phyloP scores from a whole-genome alignment of 306 rosid genomes.

The Mucuna pruriens region DNA sequence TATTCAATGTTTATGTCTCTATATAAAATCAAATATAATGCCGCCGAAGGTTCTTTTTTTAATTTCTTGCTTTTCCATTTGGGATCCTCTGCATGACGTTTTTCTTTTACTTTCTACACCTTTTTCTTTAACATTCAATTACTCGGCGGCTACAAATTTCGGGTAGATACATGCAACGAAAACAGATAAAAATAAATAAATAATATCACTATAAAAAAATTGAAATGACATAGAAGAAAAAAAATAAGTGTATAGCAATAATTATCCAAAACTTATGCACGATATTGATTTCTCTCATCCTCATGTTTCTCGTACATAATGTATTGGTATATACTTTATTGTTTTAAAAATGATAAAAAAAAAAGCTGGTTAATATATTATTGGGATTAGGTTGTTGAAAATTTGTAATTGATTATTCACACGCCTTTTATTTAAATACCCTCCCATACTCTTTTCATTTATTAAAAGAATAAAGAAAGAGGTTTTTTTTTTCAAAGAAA shows the following conservation, averaged over 20 bases:
- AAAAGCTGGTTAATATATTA: not conserved
- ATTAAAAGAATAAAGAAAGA: not conserved
- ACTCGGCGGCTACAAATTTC: not conserved
- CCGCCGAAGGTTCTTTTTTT: conserved; percentile 44
- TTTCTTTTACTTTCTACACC: not conserved
- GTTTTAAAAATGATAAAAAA: not conserved
- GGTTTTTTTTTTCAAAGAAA: no score
- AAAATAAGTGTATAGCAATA: no score
- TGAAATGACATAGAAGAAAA: no score
- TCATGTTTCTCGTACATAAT: no score
- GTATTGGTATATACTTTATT: not conserved
- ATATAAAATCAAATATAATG: conserved; percentile 7
- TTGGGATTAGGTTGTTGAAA: not conserved
- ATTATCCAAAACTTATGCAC: no score
- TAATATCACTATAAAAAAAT: no score
- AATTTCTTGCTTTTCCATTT: conserved; percentile 28
- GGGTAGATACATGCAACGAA: no score
- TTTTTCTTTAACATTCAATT: not conserved
- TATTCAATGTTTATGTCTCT: conserved; percentile 41
- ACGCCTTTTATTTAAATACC: not conserved
- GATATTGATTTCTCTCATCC: no score
- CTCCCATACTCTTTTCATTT: not conserved
- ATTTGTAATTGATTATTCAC: not conserved
- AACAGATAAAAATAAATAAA: no score
- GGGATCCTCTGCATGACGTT: conserved; percentile 17